Evolutionary conservation across 2,329 filamentous ascomycete genomes (phyloP).

Genomic region (Drechslerella stenobrocha): DNA sequence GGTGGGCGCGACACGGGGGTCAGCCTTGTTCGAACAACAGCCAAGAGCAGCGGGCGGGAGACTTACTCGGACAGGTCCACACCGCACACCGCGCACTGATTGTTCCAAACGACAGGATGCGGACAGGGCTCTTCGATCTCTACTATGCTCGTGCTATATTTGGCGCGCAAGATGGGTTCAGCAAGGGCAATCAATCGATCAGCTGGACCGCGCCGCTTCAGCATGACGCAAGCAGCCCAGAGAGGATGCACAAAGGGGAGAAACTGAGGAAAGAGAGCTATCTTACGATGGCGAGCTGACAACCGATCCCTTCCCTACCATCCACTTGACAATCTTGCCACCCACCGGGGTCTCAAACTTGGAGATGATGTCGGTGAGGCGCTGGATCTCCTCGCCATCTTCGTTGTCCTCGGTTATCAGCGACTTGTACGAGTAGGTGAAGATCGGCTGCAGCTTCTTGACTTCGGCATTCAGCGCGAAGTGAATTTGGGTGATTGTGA

Average conservation of each 20-base stretch:
- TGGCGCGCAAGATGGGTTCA: constrained; percentile 1
- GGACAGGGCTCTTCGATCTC: constrained; percentile 88
- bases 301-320: constrained; percentile 75
- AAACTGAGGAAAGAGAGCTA: constrained; percentile 27
- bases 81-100: constrained; percentile 87
- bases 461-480: constrained; percentile 75
- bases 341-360: constrained; percentile 83
- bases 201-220: constrained; percentile 54
- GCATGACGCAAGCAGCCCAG: neutral
- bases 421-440: constrained; percentile 85
- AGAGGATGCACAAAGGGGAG: neutral
- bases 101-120: constrained; percentile 87
- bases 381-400: constrained; percentile 72
- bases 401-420: constrained; percentile 69
- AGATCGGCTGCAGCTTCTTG: constrained; percentile 73
- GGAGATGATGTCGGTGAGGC: constrained; percentile 71
- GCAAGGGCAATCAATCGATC: constrained; percentile 9
- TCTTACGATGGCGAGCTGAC: constrained; percentile 64
- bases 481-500: constrained; percentile 83
- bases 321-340: constrained; percentile 67
- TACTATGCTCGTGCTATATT: constrained; percentile 62
- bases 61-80: constrained; percentile 87
- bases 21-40: constrained; percentile 9
- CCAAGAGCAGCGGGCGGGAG: neutral
- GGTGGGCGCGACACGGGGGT: neutral